Evolutionary conservation across 1,139 yeast species (phyloP).

Genomic region (Saccharomyces uvarum): DNA sequence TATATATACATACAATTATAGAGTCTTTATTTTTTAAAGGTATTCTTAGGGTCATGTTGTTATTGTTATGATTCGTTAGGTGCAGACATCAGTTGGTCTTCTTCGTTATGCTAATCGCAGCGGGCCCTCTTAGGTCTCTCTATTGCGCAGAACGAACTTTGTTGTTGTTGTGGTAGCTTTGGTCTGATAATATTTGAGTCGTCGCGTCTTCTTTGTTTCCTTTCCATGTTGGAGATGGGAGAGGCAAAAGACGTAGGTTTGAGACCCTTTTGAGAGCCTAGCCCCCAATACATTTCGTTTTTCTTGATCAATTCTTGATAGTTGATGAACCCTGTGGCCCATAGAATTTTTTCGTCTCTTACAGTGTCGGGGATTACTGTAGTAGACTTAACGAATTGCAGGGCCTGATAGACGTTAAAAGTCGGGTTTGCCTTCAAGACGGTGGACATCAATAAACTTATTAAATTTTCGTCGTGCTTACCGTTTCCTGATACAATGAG

Average conservation of each 20-base stretch:
- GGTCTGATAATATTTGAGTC: background rate
- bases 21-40: background rate
- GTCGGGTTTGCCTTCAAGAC: slow-evolving; percentile 22
- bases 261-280: slow-evolving; percentile 8
- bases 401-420: slow-evolving; percentile 23
- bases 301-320: slow-evolving; percentile 25
- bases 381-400: slow-evolving; percentile 24
- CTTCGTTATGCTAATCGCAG: background rate
- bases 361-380: slow-evolving; percentile 18
- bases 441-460: slow-evolving; percentile 23
- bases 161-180: background rate
- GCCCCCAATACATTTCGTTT: slow-evolving; percentile 17
- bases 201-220: background rate
- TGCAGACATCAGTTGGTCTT: background rate
- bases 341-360: slow-evolving; percentile 20
- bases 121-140: background rate
- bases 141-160: background rate
- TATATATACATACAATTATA: background rate
- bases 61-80: background rate
- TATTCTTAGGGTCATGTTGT: background rate
- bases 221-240: background rate
- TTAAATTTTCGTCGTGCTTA: slow-evolving; percentile 22
- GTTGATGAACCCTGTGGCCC: slow-evolving; percentile 24
- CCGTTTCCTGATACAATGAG: slow-evolving; percentile 26
- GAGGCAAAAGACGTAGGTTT: background rate